A percentile compares a stretch with the other conserved stretches of the same genome.
These are phyloP conservation scores for Botrytis byssoidea DNA, from an alignment of 2,329 filamentous ascomycete genomes.

Conservation along the genomic window DNA sequence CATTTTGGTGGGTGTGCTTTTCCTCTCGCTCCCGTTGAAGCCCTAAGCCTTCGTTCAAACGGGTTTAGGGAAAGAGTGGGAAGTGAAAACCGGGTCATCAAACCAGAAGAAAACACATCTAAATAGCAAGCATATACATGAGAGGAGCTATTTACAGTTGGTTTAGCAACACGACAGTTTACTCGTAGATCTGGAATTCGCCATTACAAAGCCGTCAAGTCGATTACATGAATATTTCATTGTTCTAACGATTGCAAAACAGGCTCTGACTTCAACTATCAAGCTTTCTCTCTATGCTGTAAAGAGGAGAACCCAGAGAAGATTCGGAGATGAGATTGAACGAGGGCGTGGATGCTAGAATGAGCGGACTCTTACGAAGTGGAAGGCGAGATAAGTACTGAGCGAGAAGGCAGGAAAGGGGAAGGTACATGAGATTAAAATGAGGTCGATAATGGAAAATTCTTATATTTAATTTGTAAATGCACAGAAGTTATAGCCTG, in stretches of 20 bases:
- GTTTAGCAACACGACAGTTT: too few species aligned
- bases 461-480: neutral
- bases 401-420: rapidly evolving
- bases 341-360: too few species aligned
- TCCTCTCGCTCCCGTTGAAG: neutral
- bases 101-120: too few species aligned
- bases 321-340: too few species aligned
- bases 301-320: neutral
- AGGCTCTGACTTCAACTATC: neutral
- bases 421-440: neutral
- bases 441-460: neutral
- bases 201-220: neutral
- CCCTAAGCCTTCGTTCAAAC: neutral
- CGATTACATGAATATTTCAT: neutral
- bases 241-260: neutral
- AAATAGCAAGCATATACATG: neutral
- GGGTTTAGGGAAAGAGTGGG: too few species aligned
- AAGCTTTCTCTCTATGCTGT: neutral
- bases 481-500: neutral
- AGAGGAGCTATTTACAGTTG: neutral
- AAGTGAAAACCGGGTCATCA: too few species aligned
- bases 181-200: neutral
- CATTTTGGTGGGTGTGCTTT: neutral
- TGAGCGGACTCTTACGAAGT: neutral
- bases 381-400: neutral